Conservation (phyloP, 179 eudicot species). For the Vitellaria paradoxa region DNA sequence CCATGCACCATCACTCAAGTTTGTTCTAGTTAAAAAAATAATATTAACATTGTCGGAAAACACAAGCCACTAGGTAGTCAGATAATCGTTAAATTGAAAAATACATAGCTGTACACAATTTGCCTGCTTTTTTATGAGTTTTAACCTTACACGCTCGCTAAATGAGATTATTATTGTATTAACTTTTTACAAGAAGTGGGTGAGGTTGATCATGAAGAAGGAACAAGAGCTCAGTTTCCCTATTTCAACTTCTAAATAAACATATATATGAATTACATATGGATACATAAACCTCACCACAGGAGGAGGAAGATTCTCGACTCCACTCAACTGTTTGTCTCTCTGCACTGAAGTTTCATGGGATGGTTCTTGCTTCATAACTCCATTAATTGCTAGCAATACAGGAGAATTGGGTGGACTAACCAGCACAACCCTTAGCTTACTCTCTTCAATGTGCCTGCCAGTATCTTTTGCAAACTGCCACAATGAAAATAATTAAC, state of each 20-base stretch:
- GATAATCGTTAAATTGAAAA: neutral
- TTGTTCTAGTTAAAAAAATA: neutral
- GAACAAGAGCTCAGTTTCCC: neutral
- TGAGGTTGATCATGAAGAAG: neutral
- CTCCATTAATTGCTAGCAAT: slow-evolving; percentile 38
- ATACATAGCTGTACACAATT: neutral
- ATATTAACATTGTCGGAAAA: neutral
- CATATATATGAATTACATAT: neutral
- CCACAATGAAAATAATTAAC: slow-evolving; percentile 20
- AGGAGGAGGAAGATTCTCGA: slow-evolving; percentile 37
- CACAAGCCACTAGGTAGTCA: neutral
- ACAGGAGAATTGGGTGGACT: slow-evolving; percentile 47
- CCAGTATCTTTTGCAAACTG: slow-evolving; percentile 64
- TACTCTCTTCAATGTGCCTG: slow-evolving; percentile 50
- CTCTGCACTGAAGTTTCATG: slow-evolving; percentile 26
- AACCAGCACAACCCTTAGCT: slow-evolving; percentile 61
- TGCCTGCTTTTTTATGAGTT: neutral
- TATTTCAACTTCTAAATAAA: slow-evolving; percentile 1
- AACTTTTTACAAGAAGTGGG: neutral
- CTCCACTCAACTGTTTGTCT: slow-evolving; percentile 29
- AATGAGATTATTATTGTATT: neutral
- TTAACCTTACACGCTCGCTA: neutral
- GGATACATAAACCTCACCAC: slow-evolving; percentile 24
- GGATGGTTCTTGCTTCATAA: slow-evolving; percentile 29
- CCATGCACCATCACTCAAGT: neutral